These are phyloP conservation scores for Punica granatum DNA, from an alignment of 345 rosid species.

Conservation along the genomic window DNA sequence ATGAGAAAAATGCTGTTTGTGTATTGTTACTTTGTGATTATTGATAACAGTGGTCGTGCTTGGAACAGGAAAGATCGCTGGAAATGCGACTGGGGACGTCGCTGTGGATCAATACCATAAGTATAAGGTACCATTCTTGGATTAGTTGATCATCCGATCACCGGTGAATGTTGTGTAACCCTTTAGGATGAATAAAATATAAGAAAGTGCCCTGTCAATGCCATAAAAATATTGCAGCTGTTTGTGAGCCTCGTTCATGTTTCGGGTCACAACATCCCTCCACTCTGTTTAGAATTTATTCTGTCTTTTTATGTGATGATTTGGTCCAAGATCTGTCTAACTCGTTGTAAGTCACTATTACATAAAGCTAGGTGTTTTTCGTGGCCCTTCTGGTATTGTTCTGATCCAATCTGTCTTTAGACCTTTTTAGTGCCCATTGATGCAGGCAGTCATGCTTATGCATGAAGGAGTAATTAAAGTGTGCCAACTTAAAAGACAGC, in stretches of 20 bases:
- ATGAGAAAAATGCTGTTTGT: slow-evolving; percentile 5
- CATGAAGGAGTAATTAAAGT: too few species aligned
- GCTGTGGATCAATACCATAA: slow-evolving; percentile 54
- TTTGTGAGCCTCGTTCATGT: too few species aligned
- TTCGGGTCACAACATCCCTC: too few species aligned
- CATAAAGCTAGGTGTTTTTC: too few species aligned
- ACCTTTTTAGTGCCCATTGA: too few species aligned
- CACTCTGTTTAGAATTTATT: too few species aligned
- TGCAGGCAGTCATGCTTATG: too few species aligned
- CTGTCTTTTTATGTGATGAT: too few species aligned
- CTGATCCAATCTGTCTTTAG: too few species aligned
- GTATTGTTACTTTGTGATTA: slow-evolving; percentile 12
- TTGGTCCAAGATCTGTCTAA: not conserved
- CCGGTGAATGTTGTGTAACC: not conserved
- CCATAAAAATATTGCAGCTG: not conserved
- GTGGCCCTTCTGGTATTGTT: too few species aligned
- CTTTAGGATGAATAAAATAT: not conserved
- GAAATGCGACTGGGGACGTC: slow-evolving; percentile 36
- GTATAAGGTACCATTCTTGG: slow-evolving; percentile 19
- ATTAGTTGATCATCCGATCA: not conserved
- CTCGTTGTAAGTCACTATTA: too few species aligned
- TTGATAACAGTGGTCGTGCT: not conserved
- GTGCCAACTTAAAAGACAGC: too few species aligned
- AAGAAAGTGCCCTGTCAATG: not conserved
- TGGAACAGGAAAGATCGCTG: slow-evolving; percentile 23